Evolutionary conservation across 1,284 basidiomycete genomes (phyloP).

Genomic region (Nidula niveotomentosa): DNA sequence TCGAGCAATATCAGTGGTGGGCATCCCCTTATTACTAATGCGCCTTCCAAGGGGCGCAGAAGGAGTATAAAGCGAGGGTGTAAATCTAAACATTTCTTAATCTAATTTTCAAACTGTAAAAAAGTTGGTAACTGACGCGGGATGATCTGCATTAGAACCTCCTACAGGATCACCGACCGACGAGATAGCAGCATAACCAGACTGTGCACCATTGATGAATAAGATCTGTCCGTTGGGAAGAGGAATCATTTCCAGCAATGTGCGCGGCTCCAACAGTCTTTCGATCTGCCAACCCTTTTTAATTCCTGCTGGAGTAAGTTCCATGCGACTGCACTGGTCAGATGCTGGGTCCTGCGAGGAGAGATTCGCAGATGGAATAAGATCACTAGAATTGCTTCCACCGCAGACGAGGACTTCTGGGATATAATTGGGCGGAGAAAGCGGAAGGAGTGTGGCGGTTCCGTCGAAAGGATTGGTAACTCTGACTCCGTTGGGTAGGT

Average conservation of each 20-base stretch:
- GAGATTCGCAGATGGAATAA: constrained; percentile 25
- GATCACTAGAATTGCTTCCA: constrained; percentile 31
- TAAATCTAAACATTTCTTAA: constrained; percentile 20
- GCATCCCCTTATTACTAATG: constrained; percentile 44
- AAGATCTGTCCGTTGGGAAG: constrained; percentile 53
- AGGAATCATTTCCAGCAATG: constrained; percentile 50
- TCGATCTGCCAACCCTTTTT: constrained; percentile 36
- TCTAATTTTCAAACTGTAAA: background rate
- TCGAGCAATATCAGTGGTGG: constrained; percentile 40
- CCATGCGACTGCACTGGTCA: constrained; percentile 41
- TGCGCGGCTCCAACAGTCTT: constrained; percentile 34
- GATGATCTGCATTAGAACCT: constrained; percentile 46
- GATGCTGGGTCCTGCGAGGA: constrained; percentile 40
- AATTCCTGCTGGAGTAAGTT: constrained; percentile 34
- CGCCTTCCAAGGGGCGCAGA: constrained; percentile 41
- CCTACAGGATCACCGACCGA: constrained; percentile 33
- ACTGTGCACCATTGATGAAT: constrained; percentile 44
- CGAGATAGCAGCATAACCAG: constrained; percentile 48
- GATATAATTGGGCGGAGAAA: constrained; percentile 41
- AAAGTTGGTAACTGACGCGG: background rate
- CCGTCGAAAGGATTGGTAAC: constrained; percentile 48
- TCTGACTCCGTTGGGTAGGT: constrained; percentile 50
- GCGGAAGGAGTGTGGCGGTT: constrained; percentile 46
- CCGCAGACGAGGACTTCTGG: constrained; percentile 53
- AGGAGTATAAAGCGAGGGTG: constrained; percentile 53